Base-by-base conservation (phyloP, 768 basidiomycete species). In the Gyrodon lividus region DNA sequence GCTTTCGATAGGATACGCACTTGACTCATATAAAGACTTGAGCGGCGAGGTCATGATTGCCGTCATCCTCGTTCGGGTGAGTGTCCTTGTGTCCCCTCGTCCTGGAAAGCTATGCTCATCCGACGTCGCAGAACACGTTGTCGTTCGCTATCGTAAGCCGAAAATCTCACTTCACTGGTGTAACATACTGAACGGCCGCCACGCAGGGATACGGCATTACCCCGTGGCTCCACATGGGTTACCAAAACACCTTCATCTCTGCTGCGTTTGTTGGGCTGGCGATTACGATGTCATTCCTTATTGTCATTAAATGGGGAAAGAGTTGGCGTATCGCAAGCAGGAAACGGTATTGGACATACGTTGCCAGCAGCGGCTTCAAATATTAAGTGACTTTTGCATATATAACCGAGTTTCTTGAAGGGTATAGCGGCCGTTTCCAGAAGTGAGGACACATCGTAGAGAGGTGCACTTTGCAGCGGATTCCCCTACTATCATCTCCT, bases 1-100 rank as follows among this genome's bases (percentile, higher is more conserved):
- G 6, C 41, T 59, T 19, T 59, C 59, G 22, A 59, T 59, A 38
- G 50, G 53, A 19, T 59, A 59, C 24, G 59, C 58, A 19, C 54
- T 59, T 14, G 59, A 59, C n/a, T 55, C 59, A 9, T 59, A 59
- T 22, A 59, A 59, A 35, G 59, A 59, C 23, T 26, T 59, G 53
- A 20, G 58, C 30, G 58, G 58, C 10, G 57, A 59, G 30, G 57
- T 57, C 20, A 59, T 59, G 52, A 59, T 59, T 35, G 58, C 57
- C 23, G 58, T 59, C 6, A 59, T 59, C 12, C 52, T 59, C n/a
- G 58, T 59, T 26, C 57, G 58, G 24, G 58, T 59, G 33, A 48
- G 57, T 50, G 17, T 13, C 20, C 13, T 30, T 31, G 7, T n/a
- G 16, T 6, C 9, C 14, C 8, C 3, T 2, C 26, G 12, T 19